Evolutionary conservation across 78 protist genomes (phyloP).

Genomic region (Chrysochromulina tobinii): DNA sequence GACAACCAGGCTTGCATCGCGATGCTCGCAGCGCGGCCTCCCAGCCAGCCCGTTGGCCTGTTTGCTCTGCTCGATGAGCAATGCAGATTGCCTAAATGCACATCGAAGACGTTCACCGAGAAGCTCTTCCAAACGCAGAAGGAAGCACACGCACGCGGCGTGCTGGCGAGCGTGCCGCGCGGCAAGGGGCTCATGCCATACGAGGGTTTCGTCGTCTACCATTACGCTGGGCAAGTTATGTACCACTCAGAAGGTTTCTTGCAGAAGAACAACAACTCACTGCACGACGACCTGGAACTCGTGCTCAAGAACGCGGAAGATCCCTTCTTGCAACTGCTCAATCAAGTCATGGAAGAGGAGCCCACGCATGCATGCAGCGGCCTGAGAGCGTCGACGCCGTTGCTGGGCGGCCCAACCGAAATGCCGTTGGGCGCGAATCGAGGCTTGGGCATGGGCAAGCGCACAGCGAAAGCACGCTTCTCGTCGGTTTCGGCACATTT

Average conservation of each 20-base stretch:
- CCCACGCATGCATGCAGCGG: not conserved
- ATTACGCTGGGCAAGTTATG: constrained; percentile 28
- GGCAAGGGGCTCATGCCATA: not conserved
- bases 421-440: not conserved
- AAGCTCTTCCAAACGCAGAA: constrained; percentile 39
- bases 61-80: constrained; percentile 55
- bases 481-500: constrained; percentile 9
- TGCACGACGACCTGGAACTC: not conserved
- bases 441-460: not conserved
- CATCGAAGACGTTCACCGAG: constrained; percentile 49
- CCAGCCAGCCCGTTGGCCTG: not conserved
- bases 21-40: not conserved
- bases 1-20: not conserved
- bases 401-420: not conserved
- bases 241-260: not conserved
- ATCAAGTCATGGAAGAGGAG: not conserved
- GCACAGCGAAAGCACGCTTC: not conserved
- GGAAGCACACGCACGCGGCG: not conserved
- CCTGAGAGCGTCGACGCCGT: not conserved
- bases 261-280: constrained; percentile 32
- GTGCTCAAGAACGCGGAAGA: not conserved
- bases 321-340: not conserved
- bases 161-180: not conserved
- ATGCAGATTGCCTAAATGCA: constrained; percentile 61
- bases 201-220: constrained; percentile 27